Evolutionary conservation across 192 early-diverging fungal species (phyloP), one percentile per base, ranked within the genome.

Genomic region (Spizellomyces punctatus): DNA sequence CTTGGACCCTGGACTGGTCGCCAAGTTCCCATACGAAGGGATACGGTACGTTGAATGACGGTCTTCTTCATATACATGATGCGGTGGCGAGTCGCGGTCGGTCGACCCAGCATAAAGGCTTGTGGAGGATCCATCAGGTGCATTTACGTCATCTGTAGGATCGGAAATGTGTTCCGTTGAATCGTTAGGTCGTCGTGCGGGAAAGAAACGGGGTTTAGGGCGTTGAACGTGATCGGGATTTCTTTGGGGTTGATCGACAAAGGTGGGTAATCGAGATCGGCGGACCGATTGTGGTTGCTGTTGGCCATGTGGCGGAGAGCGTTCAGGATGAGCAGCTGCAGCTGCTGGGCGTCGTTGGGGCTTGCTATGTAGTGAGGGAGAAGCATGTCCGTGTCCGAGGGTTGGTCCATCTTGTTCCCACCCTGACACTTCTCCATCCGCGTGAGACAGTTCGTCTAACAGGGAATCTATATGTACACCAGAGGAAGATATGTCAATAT

Each of bases 391-490:
- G 27, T 36, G 27, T 36, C 27, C 27, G 27, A 50, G 10, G 1
- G 46, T 16, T 22, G 42, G 22, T 9, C 54, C 46, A 7, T 58
- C 66, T 12, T 68, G 21, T n/a, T 36, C 66, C 66, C 66, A 68
- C 44, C 66, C 66, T 12, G 52, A 43, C 3, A 68, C 27, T 42
- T 56, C 66, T 36, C 54, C 66, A 27, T 55, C 54, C 21, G 17
- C 17, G 10, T 44, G 19, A 10, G 66, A 54, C 52, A 68, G n/a
- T 17, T 72, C 71, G 16, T 64, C 48, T 6, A 72, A 47, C 14
- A 64, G 12, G 9, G 71, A 46, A 42, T 72, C 71, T 44, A 72
- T 42, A 17, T 72, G 60, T 9, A 27, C 60, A 12, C 42, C 46
- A 64, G 16, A 17, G 21, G 49, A 22, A 41, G 49, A 55, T 36